Base-by-base conservation (phyloP, 2,329 filamentous ascomycete species). In the Verticillium tricorpus region DNA sequence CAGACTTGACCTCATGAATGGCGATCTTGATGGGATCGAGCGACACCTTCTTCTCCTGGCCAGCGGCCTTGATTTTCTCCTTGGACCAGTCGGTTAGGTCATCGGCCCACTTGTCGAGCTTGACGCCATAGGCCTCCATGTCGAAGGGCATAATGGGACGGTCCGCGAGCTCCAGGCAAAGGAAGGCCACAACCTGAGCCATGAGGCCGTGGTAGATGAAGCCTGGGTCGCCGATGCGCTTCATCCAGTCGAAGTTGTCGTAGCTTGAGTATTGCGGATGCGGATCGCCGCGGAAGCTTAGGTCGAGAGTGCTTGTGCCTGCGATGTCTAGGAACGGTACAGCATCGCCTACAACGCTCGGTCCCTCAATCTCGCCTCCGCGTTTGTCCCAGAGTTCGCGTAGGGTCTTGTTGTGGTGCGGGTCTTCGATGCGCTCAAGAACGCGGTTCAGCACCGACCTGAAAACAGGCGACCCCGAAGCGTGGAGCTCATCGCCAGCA, bases 301-400 rank as follows among this genome's bases (percentile, higher is more conserved):
- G 85, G 72, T 98, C 93, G 61, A 99, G 81, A 12, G 91, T 93
- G 55, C 92, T 94, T 8, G 88, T 93, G 59, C 95, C 95, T 0
- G 92, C 92, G 58, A 98, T 91, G 72, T 94, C 86, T 75, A 96
- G 94, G 74, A 98, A 99, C 2, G 93, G 87, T 2, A 93, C 90
- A 69, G 92, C 95, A 74, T 98, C 95, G 67, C 92, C 90, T 11
- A 85, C 88, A 14, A 89, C 92, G 0, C 96, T 81, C 28, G 45
- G 58, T 2, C 65, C 85, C 56, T 88, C 86, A 0, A 98, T 79
- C 34, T 83, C 78, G 25, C 77, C 81, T 15, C 83, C 78, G 2
- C 83, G 79, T 19, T 82, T 78, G n/a, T 92, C 85, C 92, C 93
- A 98, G 2, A 93, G 78, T 25, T 90, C 81, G 56, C 86, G 85